These are phyloP conservation scores for Seminavis robusta DNA, from an alignment of 108 stramenopile species.

Conservation along the genomic window DNA sequence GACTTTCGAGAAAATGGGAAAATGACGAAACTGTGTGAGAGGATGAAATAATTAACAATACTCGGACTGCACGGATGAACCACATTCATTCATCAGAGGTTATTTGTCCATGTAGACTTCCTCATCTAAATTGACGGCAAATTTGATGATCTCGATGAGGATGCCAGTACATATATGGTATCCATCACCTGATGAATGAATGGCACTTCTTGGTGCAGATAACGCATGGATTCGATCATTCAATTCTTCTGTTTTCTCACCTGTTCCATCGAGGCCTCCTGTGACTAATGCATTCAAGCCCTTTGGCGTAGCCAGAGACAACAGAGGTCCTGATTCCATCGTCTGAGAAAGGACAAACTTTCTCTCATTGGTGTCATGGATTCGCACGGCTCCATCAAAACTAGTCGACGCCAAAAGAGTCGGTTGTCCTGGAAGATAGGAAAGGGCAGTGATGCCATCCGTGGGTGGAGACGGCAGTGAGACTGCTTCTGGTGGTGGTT, in stretches of 20 bases:
- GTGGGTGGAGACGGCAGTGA: constrained; percentile 14
- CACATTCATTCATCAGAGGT: too few species aligned
- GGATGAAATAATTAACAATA: not conserved
- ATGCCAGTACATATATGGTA: too few species aligned
- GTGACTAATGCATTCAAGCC: constrained; percentile 26
- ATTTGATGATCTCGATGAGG: too few species aligned
- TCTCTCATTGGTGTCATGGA: constrained; percentile 51
- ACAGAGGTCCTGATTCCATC: constrained; percentile 72
- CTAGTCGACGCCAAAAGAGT: constrained; percentile 55
- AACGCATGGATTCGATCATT: too few species aligned
- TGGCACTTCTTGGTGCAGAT: too few species aligned
- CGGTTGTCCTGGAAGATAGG: constrained; percentile 21
- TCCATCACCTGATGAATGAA: not conserved
- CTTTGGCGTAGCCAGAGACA: constrained; percentile 44
- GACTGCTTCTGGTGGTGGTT: too few species aligned
- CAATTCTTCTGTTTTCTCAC: too few species aligned
- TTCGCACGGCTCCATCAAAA: constrained; percentile 75
- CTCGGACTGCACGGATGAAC: not conserved
- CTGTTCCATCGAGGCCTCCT: constrained; percentile 73
- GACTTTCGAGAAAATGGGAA: constrained; percentile 2
- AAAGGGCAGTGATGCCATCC: constrained; percentile 77
- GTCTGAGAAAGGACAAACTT: constrained; percentile 27
- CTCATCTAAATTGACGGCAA: too few species aligned
- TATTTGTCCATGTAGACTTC: too few species aligned
- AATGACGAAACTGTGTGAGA: not conserved